These are phyloP conservation scores for Sordariomycetes sp. DNA, from an alignment of 2,329 filamentous ascomycete species.

Conservation along the genomic window DNA sequence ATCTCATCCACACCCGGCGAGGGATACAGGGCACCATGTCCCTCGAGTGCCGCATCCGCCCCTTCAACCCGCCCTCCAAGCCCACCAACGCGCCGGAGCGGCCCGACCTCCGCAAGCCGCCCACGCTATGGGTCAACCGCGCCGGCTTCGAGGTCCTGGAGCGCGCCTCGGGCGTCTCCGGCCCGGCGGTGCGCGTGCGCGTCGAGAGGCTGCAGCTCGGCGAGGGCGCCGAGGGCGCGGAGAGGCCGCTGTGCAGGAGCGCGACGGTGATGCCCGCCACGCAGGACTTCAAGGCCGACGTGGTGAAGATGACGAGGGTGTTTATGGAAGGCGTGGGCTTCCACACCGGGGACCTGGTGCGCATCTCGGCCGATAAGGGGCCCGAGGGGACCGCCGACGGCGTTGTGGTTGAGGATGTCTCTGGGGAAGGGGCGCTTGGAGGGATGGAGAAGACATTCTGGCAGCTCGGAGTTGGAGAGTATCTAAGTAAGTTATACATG, in stretches of 20 bases:
- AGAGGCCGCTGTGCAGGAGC: not conserved
- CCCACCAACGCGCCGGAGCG: slow-evolving; percentile 1
- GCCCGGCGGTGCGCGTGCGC: not conserved
- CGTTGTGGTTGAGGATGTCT: slow-evolving; percentile 53
- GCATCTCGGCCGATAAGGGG: slow-evolving; percentile 28
- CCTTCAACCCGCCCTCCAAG: slow-evolving; percentile 3
- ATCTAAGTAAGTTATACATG: slow-evolving; percentile 16
- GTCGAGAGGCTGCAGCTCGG: slow-evolving; percentile 1
- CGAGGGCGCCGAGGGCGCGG: not conserved
- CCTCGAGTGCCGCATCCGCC: slow-evolving; percentile 4
- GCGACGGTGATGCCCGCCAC: slow-evolving; percentile 1
- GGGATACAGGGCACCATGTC: not conserved
- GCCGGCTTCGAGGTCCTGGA: slow-evolving; percentile 2
- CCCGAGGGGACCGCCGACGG: slow-evolving; percentile 40
- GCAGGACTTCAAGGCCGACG: slow-evolving; percentile 11
- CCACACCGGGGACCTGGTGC: slow-evolving; percentile 55
- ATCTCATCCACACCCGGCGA: not conserved
- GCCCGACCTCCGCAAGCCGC: slow-evolving; percentile 4
- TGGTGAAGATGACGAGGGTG: slow-evolving; percentile 61
- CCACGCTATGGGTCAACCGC: not conserved
- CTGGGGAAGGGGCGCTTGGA: slow-evolving; percentile 14
- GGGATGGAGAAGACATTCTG: slow-evolving; percentile 21
- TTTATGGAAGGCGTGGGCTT: slow-evolving; percentile 65
- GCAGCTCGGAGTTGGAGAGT: slow-evolving; percentile 22
- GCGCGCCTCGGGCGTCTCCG: not conserved